Percentiles rank a stretch among this genome's conserved stretches.
phyloP scores from a whole-genome alignment of 129 eudicot species.

The Dittrichia graveolens region DNA sequence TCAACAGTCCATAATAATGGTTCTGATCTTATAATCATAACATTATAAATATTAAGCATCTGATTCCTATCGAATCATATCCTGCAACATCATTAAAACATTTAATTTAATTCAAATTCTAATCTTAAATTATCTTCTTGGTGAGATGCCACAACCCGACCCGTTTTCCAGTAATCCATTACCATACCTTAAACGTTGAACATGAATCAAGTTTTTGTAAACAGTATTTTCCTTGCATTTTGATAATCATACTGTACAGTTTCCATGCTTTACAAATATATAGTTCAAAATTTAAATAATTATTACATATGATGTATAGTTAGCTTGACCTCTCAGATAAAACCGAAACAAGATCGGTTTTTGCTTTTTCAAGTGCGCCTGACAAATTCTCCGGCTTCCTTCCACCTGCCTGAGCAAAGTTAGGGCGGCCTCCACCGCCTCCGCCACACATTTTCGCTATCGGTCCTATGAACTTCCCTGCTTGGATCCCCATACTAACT shows the following conservation, averaged over 20 bases:
- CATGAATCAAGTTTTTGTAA: neutral
- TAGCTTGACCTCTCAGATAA: constrained; percentile 60
- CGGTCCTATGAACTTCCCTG: constrained; percentile 92
- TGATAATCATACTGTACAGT: constrained; percentile 21
- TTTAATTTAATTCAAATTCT: neutral
- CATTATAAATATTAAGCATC: constrained; percentile 26
- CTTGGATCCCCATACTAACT: constrained; percentile 79
- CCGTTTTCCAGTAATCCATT: neutral
- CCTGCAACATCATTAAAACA: constrained; percentile 26
- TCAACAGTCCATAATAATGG: constrained; percentile 13
- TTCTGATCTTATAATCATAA: constrained; percentile 22
- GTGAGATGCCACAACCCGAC: neutral
- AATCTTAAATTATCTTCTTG: too few relatives aligned
- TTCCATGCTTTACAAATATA: neutral
- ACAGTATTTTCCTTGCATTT: neutral
- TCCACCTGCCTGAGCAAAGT: constrained; percentile 98
- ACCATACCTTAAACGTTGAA: neutral
- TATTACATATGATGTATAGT: neutral
- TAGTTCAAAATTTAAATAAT: neutral
- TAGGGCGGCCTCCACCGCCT: constrained; percentile 94
- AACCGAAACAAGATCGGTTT: constrained; percentile 56
- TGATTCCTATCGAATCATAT: constrained; percentile 31
- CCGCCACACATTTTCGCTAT: constrained; percentile 96
- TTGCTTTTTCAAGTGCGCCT: constrained; percentile 77
- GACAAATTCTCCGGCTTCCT: constrained; percentile 79